Evolutionary conservation across 306 rosid genomes (phyloP), one percentile per base, ranked within the genome.

Genomic region (Arachis hypogaea): DNA sequence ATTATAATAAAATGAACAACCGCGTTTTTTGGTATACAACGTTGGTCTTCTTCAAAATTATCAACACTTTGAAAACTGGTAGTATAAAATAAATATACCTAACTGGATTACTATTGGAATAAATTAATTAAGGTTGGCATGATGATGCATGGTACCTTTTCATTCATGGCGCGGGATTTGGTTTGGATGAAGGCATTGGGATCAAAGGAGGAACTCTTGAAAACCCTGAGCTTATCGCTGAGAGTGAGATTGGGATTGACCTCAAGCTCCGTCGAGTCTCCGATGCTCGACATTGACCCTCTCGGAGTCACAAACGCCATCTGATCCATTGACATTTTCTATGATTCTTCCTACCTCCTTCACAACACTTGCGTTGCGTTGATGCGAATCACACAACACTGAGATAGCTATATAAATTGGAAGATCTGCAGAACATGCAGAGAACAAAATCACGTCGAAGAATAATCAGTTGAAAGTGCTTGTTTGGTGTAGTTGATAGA

Each of bases 131-230:
- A 22, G 28, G 28, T 22, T 22, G 28, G 28, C 28, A 22, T 6
- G 18, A 64, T 5, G 8, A 41, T 36, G 55, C 11, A 12, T 16
- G 47, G 16, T 51, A 89, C 97, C 96, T 92, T 94, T 54, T 94
- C 97, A 38, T 80, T 80, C 93, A 92, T 89, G 84, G 73, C 76
- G 45, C 83, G 88, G 58, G 88, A 89, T 92, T 92, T 94, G 85
- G 93, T 71, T 69, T 88, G 73, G 71, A 94, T 81, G 59, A 80
- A 89, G 52, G 59, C 77, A 62, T 89, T 83, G 49, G 96, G 86
- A 74, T 92, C 89, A 68, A 86, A 94, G 14, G 75, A 9, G 12
- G 94, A 85, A 6, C 88, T 65, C 45, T 92, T 94, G 88, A 89
- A 94, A 62, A 59, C 80, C 84, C 80, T 85, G 11, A 89, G 89